Evolutionary conservation across 2,329 filamentous ascomycete genomes (phyloP), one percentile per base, ranked within the genome.

Genomic region (Arthrobotrys iridis): DNA sequence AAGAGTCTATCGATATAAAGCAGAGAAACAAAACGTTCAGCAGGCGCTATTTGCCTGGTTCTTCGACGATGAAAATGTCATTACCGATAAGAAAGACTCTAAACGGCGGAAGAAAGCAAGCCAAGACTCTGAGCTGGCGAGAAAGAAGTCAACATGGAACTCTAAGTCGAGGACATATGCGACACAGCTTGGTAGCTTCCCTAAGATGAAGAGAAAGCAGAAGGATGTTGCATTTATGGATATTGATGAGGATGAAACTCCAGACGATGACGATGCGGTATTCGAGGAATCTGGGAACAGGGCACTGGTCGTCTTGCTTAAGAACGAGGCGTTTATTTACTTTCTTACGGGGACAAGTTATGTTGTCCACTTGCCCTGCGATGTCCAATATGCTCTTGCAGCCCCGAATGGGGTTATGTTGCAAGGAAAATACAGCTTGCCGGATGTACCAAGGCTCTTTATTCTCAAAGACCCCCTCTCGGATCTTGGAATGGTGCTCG

Each of bases 281-380:
- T 81, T 77, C 24, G 77, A 77, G 13, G 79, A 78, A 50, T 68
- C 76, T 15, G 77, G 77, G 28, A 79, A 62, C 26, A 57, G 90
- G 80, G 93, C 94, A 3, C 84, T 99, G 76, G 92, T 98, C 5
- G 91, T 99, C 57, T 91, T 98, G 78, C 87, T 99, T 78, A 93
- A 92, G 82, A 93, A 92, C 0, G 94, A 98, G 81, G 93, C 92
- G 20, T 94, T 98, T 81, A 88, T 99, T 77, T 96, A 93, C 84
- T 97, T 96, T 81, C 87, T 98, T 37, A 88, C 91, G 1, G 94
- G 94, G 18, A 90, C 92, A 33, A 95, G 88, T 80, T 92, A 99
- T 85, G 88, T 97, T 71, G 87, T 98, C 52, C 93, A 97, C 81
- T 88, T 99, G 80, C 94, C 94, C 1, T 99, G 99, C 80, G 93